Base-by-base conservation (phyloP, 108 stramenopile genomes). In the Pinguiococcus pyrenoidosus region DNA sequence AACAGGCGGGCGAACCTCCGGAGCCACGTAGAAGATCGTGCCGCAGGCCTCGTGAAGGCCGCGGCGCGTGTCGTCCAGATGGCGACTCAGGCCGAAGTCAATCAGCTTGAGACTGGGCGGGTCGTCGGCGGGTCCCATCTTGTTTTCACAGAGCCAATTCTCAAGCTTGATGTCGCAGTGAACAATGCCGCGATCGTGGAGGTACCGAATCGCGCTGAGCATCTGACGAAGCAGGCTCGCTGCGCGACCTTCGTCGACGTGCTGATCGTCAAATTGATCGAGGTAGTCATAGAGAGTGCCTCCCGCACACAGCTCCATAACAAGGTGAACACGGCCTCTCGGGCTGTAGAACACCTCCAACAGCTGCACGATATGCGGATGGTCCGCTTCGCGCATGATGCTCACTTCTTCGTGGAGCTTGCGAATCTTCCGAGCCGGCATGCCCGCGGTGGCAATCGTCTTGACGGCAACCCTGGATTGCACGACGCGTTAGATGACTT, bases 121-220 rank as follows among this genome's bases (percentile, higher is more conserved):
- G 13, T 35, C 34, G 24, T 72, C 75, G 3, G 86, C 55, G 50
- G 75, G 73, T 39, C 89, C 85, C 0, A 60, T 72, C 29, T 76
- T 62, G 17, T 73, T 80, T 25, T 80, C 55, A 46, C 95, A 86
- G 8, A 96, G 60, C 58, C 92, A 95, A 49, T 94, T 94, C 59
- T 92, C 89, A 5, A 86, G 90, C 63, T 98, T 98, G 40, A 98
- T 65, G 69, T 98, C 96, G 4, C 96, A 69, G 59, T 98, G 96
- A 1, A 35, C 80, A 38, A 94, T 86, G 63, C 81, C 84, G 21
- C 66, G 71, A 34, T 84, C 86, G 59, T 97, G 96, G 69, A 90
- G 92, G 52, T 93, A 92, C 4, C 68, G 62, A 42, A 97, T 78
- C 7, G 87, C 92, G 49, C 87, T 85, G 34, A 89, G 66, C 62